Evolutionary conservation across 768 basidiomycete species (phyloP), one percentile per base, ranked within the genome.

Genomic region (Termitomyces sp.): DNA sequence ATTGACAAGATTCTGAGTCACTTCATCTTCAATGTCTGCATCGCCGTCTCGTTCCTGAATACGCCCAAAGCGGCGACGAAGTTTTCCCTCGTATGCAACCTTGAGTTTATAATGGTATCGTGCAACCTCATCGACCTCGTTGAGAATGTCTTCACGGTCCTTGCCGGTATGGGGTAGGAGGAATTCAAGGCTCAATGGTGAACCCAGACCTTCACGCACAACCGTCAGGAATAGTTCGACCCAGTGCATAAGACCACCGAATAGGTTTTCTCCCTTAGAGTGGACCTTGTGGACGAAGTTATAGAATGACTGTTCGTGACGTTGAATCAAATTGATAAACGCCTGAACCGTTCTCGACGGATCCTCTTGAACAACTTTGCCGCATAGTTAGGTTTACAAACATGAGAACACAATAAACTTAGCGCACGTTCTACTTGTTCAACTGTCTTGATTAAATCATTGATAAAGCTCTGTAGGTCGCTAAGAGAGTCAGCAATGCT

Each of bases 221-320:
- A 91, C 83, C 28, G 89, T 90, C 60, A 98, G 80, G 77, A 98
- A 98, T 38, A 92, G 83, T 72, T 98, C 95, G 71, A 97, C 89
- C 97, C 97, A 99, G 41, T 80, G 83, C 94, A 98, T 98, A 58
- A 99, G 85, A 67, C 82, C 85, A 67, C 95, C 90, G 71, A 99
- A 99, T 13, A 99, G 81, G 23, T 88, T 89, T 68, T 95, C 89
- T 38, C 97, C 97, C 70, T 98, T 98, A 48, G 93, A 88, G 69
- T 99, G 97, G 2, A 99, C 97, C 66, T 96, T 97, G 82, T 99
- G 94, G 30, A 99, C 95, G 69, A 99, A 99, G 59, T 81, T 80
- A 78, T 99, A 99, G 77, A 98, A 98, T 0, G 93, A 75, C 68
- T 95, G 93, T 66, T 98, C 95, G 71, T 99, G 97, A 14, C 97